Percentiles rank a stretch among this genome's conserved stretches.
phyloP scores from a whole-genome alignment of 176 grass and related monocot species.

The Triticum monococcum region DNA sequence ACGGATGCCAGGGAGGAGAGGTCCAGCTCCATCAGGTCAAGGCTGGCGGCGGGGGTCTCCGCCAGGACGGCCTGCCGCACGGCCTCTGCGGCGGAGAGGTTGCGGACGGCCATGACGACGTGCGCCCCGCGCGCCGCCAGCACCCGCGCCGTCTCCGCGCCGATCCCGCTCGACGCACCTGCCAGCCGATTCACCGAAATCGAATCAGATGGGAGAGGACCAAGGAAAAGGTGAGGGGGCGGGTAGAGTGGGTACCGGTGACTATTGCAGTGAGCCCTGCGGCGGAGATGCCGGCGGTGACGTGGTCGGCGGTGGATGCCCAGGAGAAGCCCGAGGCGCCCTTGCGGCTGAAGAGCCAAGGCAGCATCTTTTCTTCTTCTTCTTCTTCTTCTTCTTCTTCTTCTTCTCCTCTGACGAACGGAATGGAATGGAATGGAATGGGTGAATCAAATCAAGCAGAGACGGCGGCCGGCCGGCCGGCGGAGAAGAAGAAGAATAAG shows the following conservation, averaged over 20 bases:
- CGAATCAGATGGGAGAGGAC: too few relatives aligned
- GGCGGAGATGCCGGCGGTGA: background rate
- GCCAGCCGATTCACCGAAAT: too few relatives aligned
- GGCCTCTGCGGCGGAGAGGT: slow-evolving; percentile 36
- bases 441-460: too few relatives aligned
- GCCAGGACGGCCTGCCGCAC: slow-evolving; percentile 48
- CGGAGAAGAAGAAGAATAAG: too few relatives aligned
- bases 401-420: too few relatives aligned
- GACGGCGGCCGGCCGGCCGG: too few relatives aligned
- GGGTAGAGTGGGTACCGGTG: background rate
- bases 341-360: background rate
- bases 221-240: too few relatives aligned
- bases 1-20: slow-evolving; percentile 73
- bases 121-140: slow-evolving; percentile 77
- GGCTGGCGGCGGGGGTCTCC: slow-evolving; percentile 45
- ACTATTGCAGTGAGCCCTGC: background rate
- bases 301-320: background rate
- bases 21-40: slow-evolving; percentile 82
- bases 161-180: slow-evolving; percentile 90
- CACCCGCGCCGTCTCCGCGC: slow-evolving; percentile 68
- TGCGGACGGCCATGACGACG: slow-evolving; percentile 74
- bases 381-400: too few relatives aligned
- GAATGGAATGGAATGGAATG: too few relatives aligned
- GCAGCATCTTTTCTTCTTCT: background rate
- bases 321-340: background rate